These are phyloP conservation scores for Sesbania bispinosa DNA, from an alignment of 306 rosid species.

Conservation along the genomic window DNA sequence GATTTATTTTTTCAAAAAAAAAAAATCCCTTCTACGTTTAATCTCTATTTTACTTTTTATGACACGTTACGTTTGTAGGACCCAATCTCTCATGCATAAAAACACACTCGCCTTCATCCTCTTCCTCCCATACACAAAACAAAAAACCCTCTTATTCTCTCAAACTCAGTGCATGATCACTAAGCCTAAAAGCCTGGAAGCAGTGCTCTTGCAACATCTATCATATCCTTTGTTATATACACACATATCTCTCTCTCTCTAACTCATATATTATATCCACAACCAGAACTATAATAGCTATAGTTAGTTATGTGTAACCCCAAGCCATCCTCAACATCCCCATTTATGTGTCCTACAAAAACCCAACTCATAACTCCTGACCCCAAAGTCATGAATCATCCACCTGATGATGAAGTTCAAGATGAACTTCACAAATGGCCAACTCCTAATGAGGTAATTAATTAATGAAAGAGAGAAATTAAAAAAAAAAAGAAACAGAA, in stretches of 20 bases:
- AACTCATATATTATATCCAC: slow-evolving; percentile 6
- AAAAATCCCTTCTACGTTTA: not conserved
- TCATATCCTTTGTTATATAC: slow-evolving; percentile 2
- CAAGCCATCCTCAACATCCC: too few species aligned
- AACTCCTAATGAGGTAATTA: slow-evolving; percentile 68
- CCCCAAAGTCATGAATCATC: slow-evolving; percentile 21
- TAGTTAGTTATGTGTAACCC: slow-evolving; percentile 48
- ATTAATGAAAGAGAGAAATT: not conserved
- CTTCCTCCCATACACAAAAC: slow-evolving; percentile 36
- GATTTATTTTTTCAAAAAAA: not conserved
- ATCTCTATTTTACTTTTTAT: slow-evolving; percentile 12
- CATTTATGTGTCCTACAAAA: slow-evolving; percentile 40
- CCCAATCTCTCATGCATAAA: slow-evolving; percentile 51
- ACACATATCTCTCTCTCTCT: not conserved
- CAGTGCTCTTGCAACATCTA: slow-evolving; percentile 1
- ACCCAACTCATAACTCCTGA: slow-evolving; percentile 47
- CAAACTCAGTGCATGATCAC: slow-evolving; percentile 20
- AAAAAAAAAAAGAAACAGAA: too few species aligned
- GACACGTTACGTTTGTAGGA: slow-evolving; percentile 55
- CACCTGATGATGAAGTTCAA: slow-evolving; percentile 23
- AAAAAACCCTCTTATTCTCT: slow-evolving; percentile 8
- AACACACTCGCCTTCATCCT: slow-evolving; percentile 39
- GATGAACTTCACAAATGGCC: slow-evolving; percentile 80
- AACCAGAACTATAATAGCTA: not conserved
- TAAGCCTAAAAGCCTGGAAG: not conserved